Percentiles rank a stretch among this genome's conserved stretches.
Conservation (phyloP, 2,329 filamentous ascomycete species). For the Harringtonia lauricola region DNA sequence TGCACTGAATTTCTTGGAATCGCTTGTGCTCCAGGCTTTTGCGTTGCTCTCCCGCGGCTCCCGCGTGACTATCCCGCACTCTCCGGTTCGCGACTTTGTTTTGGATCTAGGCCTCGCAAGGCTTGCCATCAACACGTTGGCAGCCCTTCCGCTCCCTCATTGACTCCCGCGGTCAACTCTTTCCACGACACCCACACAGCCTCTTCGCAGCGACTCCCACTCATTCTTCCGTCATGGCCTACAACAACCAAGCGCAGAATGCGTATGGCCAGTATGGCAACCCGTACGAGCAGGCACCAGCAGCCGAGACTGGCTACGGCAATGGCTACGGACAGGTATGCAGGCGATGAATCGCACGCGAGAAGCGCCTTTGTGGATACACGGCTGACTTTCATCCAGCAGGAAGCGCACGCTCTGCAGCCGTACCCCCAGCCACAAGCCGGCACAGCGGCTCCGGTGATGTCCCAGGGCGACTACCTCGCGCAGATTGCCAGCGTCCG, state of each 20-base stretch:
- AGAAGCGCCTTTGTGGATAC: not conserved
- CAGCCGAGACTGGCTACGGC: slow-evolving; percentile 1
- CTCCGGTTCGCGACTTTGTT: too few relatives aligned
- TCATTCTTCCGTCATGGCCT: slow-evolving; percentile 4
- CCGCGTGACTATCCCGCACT: too few relatives aligned
- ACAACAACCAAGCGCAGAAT: slow-evolving; percentile 4
- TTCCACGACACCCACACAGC: too few relatives aligned
- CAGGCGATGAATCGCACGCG: not conserved
- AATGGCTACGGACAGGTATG: slow-evolving; percentile 3
- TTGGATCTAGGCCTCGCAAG: too few relatives aligned
- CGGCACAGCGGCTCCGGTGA: slow-evolving; percentile 19
- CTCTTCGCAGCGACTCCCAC: too few relatives aligned
- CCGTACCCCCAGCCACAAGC: slow-evolving; percentile 16
- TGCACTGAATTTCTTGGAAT: too few relatives aligned
- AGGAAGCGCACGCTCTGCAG: slow-evolving; percentile 44
- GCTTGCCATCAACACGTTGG: too few relatives aligned
- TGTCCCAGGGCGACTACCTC: slow-evolving; percentile 59
- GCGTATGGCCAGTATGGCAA: not conserved
- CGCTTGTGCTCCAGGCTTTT: too few relatives aligned
- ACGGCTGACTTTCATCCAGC: slow-evolving; percentile 8
- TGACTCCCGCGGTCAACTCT: too few relatives aligned
- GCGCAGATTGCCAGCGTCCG: slow-evolving; percentile 55
- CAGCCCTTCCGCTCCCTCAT: too few relatives aligned
- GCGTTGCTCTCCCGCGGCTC: too few relatives aligned
- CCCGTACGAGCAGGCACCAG: slow-evolving; percentile 1